Conservation (phyloP, 345 rosid genomes). For the Linum lewisii region DNA sequence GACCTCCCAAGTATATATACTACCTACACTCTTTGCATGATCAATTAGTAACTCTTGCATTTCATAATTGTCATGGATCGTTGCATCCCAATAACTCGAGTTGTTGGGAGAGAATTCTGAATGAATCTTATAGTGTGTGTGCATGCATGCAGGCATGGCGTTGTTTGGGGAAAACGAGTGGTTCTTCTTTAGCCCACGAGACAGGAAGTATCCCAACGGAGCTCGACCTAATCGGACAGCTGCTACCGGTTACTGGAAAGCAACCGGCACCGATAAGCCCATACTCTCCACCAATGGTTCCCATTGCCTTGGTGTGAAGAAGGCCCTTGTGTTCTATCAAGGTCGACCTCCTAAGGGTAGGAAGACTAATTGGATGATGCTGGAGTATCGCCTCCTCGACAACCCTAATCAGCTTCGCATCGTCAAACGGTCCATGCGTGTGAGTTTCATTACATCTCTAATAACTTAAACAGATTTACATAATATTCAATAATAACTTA, state of each 20-base stretch:
- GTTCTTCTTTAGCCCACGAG: constrained; percentile 37
- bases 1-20: constrained; percentile 31
- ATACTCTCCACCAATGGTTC: constrained; percentile 23
- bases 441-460: constrained; percentile 10
- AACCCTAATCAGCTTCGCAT: constrained; percentile 16
- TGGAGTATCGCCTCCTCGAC: constrained; percentile 30
- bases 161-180: constrained; percentile 31
- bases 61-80: too few relatives aligned
- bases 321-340: constrained; percentile 29
- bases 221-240: constrained; percentile 33
- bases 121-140: too few relatives aligned
- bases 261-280: constrained; percentile 33
- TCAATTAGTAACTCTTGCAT: too few relatives aligned
- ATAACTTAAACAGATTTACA: too few relatives aligned
- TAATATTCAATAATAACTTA: too few relatives aligned
- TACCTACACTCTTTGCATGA: too few relatives aligned
- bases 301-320: constrained; percentile 35
- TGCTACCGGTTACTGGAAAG: constrained; percentile 37
- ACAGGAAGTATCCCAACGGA: constrained; percentile 36
- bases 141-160: constrained; percentile 20
- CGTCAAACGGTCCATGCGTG: constrained; percentile 33
- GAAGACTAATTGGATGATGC: constrained; percentile 42
- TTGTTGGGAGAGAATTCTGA: too few relatives aligned
- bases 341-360: constrained; percentile 34
- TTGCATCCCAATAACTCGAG: too few relatives aligned